phyloP scores from a whole-genome alignment of 2,329 filamentous ascomycete genomes.

The Colletotrichum horii region DNA sequence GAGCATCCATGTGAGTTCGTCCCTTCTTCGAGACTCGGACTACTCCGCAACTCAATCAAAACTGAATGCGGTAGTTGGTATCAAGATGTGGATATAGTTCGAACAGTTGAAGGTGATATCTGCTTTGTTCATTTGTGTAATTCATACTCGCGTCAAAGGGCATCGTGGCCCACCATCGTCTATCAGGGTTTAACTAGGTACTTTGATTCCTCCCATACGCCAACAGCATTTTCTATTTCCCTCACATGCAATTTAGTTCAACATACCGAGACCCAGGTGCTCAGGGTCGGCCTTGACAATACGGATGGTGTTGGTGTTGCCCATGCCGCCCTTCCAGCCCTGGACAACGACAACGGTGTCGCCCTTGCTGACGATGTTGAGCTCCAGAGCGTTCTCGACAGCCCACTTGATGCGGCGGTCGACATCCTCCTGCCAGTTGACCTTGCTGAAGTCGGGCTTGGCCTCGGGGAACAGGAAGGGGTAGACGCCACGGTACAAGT shows the following conservation, averaged over 20 bases:
- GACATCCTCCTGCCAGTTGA: slow-evolving; percentile 99
- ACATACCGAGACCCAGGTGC: slow-evolving; percentile 61
- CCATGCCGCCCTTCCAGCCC: slow-evolving; percentile 91
- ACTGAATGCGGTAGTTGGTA: background rate
- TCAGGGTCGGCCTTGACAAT: slow-evolving; percentile 66
- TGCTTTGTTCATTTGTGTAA: slow-evolving; percentile 17
- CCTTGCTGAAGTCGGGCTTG: slow-evolving; percentile 92
- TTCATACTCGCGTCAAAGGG: slow-evolving; percentile 15
- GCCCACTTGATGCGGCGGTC: slow-evolving; percentile 98
- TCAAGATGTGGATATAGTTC: too few species aligned
- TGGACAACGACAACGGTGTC: slow-evolving; percentile 85
- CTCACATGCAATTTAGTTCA: slow-evolving; percentile 15
- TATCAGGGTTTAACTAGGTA: slow-evolving; percentile 20
- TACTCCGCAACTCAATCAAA: background rate
- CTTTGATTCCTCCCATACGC: slow-evolving; percentile 17
- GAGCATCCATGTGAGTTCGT: background rate
- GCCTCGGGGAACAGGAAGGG: slow-evolving; percentile 92
- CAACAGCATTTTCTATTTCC: background rate
- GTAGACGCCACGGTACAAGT: slow-evolving; percentile 97
- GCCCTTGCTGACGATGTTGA: slow-evolving; percentile 75
- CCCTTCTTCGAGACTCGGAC: background rate
- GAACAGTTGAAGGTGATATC: background rate
- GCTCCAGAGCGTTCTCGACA: slow-evolving; percentile 83
- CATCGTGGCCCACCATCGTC: slow-evolving; percentile 14
- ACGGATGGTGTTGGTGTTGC: slow-evolving; percentile 84